Base-by-base conservation (phyloP, 2,329 filamentous ascomycete species). In the Monilinia fructicola region DNA sequence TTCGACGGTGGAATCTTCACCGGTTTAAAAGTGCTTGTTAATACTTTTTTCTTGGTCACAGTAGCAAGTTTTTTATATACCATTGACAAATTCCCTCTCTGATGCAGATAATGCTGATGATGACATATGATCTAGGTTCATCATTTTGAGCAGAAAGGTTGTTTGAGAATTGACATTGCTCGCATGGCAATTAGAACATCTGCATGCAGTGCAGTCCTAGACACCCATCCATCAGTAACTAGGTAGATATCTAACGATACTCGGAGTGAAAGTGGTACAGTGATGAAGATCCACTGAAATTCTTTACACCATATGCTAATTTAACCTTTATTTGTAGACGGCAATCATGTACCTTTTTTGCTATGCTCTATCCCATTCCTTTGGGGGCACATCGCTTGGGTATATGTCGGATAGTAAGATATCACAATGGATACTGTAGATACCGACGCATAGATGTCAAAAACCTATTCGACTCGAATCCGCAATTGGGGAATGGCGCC, bases 401-500 rank as follows among this genome's bases (percentile, higher is more conserved):
- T 65, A 9, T 65, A 65, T 50, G 59, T 65, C 42, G 62, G 62
- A 38, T 52, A 65, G 62, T 59, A 59, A 31, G 42, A 40, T 40
- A 18, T 21, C n/a, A 28, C 23, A 2, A 23, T 35, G 31, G 31
- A 35, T 23, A 48, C 28, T 28, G 21, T 10, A n/a, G 18, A 11
- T 40, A 14, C n/a, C n/a, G n/a, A 16, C 18, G 14, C n/a, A 28
- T 42, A 50, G 28, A 28, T 38, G 1, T 23, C 28, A 65, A 53
- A 53, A n/a, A 65, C 58, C 11, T 58, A 65, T 52, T 54, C 62
- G 10, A 48, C 54, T 11, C 53, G 53, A 56, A 66, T 84, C 63
- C 78, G 82, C 21, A 82, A 83, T 63, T 76, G 78, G 9, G 82
- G 81, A 16, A 79, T 83, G 31, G 80, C 81, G 26, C 31, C 31